phyloP scores from a whole-genome alignment of 371 early-diverging fungal genomes.

The Saksenaea vasiformis region DNA sequence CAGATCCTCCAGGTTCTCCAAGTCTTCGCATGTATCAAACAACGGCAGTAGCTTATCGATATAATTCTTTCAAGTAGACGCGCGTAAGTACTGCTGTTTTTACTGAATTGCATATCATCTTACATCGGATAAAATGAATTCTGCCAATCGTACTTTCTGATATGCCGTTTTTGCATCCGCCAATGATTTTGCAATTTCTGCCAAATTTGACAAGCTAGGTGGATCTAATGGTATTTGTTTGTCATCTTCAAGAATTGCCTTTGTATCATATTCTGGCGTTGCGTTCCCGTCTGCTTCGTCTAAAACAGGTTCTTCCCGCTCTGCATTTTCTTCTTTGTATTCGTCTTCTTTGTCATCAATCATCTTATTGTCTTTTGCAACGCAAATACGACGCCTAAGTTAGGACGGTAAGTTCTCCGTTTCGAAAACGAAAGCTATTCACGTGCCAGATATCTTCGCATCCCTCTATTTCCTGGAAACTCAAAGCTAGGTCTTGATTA shows the following conservation, averaged over 20 bases:
- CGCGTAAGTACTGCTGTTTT: background rate
- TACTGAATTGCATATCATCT: conserved; percentile 4
- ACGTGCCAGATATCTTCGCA: conserved; percentile 82
- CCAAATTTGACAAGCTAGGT: conserved; percentile 66
- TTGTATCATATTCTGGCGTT: conserved; percentile 20
- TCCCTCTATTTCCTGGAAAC: conserved; percentile 87
- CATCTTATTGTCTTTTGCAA: conserved; percentile 16
- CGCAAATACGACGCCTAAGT: conserved; percentile 11
- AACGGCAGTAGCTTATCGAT: conserved; percentile 71
- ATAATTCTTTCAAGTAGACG: conserved; percentile 55
- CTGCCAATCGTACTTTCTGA: conserved; percentile 54
- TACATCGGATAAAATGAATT: conserved; percentile 52
- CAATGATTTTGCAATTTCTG: conserved; percentile 59
- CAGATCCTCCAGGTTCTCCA: conserved; percentile 75
- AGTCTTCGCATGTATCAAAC: conserved; percentile 81
- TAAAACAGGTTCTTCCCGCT: background rate
- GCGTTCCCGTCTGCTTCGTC: conserved; percentile 26
- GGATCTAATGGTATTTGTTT: conserved; percentile 7
- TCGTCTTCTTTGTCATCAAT: background rate
- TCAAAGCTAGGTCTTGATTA: conserved; percentile 81
- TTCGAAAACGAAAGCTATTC: background rate
- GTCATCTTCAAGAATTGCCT: conserved; percentile 28
- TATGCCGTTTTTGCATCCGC: conserved; percentile 41
- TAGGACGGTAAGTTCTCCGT: background rate
- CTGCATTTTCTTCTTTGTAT: background rate